Conservation (phyloP, 495 filamentous ascomycete species). For the Podospora fimiseda region DNA sequence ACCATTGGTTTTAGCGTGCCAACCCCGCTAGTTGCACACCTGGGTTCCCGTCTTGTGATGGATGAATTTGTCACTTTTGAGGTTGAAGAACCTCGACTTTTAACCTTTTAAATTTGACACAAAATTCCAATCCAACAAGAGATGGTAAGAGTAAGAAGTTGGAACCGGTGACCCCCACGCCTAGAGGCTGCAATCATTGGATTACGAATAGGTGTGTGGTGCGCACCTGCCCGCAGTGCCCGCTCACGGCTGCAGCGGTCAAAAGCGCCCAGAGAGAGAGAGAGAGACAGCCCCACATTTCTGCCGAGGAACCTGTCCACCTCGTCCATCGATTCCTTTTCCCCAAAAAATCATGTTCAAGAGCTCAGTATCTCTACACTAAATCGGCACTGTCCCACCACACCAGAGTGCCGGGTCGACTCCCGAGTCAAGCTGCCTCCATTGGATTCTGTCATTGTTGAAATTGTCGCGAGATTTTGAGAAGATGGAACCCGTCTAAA, state of each 20-base stretch:
- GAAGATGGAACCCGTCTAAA: background rate
- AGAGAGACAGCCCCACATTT: background rate
- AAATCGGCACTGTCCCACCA: background rate
- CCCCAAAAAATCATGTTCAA: background rate
- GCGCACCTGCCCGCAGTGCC: background rate
- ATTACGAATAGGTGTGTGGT: background rate
- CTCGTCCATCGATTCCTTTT: background rate
- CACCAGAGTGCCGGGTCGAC: background rate
- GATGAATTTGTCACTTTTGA: background rate
- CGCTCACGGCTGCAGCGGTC: background rate
- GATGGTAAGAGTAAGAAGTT: too few relatives aligned
- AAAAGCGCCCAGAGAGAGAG: background rate
- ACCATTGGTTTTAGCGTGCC: background rate
- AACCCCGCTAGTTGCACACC: conserved; percentile 4
- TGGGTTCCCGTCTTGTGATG: too few relatives aligned
- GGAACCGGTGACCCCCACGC: background rate
- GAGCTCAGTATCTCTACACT: background rate
- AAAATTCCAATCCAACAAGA: too few relatives aligned
- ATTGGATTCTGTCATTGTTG: background rate
- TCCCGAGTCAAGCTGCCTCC: background rate
- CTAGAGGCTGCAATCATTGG: too few relatives aligned
- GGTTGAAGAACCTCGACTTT: background rate
- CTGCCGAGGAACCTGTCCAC: background rate
- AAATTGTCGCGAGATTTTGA: background rate
- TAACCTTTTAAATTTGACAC: background rate